Percentiles rank a stretch among this genome's conserved stretches.
phyloP scores from a whole-genome alignment of 495 filamentous ascomycete genomes.

The Podospora conica region DNA sequence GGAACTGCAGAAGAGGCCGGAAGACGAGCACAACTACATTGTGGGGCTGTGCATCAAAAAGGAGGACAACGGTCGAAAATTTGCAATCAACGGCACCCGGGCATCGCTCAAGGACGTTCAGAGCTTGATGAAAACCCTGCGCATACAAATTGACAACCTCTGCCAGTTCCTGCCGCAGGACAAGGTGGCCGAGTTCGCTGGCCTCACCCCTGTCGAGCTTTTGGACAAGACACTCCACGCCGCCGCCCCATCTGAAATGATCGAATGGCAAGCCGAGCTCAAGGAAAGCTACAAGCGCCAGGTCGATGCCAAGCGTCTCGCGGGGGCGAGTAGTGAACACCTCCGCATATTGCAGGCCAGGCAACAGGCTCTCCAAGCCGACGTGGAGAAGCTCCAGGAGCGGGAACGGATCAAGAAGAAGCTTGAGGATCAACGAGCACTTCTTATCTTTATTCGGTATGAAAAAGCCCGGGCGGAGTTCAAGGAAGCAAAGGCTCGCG shows the following conservation, averaged over 20 bases:
- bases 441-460: conserved; percentile 63
- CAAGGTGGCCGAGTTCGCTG: conserved; percentile 90
- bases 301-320: conserved; percentile 54
- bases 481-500: conserved; percentile 9
- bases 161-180: conserved; percentile 98
- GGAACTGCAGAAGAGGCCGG: conserved; percentile 61
- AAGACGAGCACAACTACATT: conserved; percentile 55
- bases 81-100: conserved; percentile 60
- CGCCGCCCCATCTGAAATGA: conserved; percentile 73
- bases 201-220: conserved; percentile 75
- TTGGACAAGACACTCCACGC: conserved; percentile 80
- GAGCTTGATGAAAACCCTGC: conserved; percentile 57
- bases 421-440: conserved; percentile 59
- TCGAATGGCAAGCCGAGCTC: conserved; percentile 68
- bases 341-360: conserved; percentile 61
- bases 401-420: conserved; percentile 59
- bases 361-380: conserved; percentile 70
- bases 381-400: conserved; percentile 78
- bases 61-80: conserved; percentile 73
- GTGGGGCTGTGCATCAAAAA: conserved; percentile 69
- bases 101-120: conserved; percentile 54
- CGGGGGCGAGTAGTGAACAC: conserved; percentile 53
- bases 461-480: conserved; percentile 34
- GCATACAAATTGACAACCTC: conserved; percentile 93
- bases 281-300: conserved; percentile 64